A percentile compares a stretch with the other conserved stretches of the same genome.
Evolutionary conservation across 768 basidiomycete species (phyloP).

Genomic region (Hemileccinum impolitum): DNA sequence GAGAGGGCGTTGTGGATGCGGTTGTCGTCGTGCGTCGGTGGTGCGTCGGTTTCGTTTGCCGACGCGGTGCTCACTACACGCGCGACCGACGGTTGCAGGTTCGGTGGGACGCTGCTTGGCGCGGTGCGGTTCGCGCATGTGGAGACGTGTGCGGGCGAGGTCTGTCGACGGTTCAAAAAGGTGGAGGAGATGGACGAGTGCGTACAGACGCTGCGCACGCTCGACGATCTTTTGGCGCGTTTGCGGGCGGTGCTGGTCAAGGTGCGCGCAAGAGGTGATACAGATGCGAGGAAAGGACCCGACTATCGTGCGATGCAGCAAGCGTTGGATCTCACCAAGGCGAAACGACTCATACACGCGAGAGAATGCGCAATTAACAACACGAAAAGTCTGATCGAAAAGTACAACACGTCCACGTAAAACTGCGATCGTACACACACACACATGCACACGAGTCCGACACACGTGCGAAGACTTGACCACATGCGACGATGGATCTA

Average conservation of each 20-base stretch:
- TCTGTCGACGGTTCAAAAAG: slow-evolving; percentile 63
- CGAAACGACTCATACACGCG: slow-evolving; percentile 62
- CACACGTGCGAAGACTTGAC: background rate
- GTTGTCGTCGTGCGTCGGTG: slow-evolving; percentile 79
- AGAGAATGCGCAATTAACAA: slow-evolving; percentile 65
- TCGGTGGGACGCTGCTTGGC: slow-evolving; percentile 77
- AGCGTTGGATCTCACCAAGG: slow-evolving; percentile 54
- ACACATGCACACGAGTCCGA: background rate
- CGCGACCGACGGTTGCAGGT: slow-evolving; percentile 52
- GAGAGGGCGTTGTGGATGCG: slow-evolving; percentile 69
- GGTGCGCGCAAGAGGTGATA: background rate
- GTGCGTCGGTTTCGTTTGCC: slow-evolving; percentile 36
- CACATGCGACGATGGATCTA: background rate
- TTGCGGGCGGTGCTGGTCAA: slow-evolving; percentile 46
- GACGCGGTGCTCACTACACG: no score
- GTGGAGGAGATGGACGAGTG: slow-evolving; percentile 66
- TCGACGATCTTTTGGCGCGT: slow-evolving; percentile 60
- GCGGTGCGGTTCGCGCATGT: slow-evolving; percentile 75
- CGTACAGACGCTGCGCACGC: slow-evolving; percentile 49
- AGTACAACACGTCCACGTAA: slow-evolving; percentile 20
- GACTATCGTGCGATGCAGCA: slow-evolving; percentile 47
- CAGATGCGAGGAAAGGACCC: slow-evolving; percentile 9
- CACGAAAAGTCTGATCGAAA: slow-evolving; percentile 55
- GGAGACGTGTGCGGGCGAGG: slow-evolving; percentile 70
- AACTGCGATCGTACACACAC: no score